Conservation (phyloP, 768 basidiomycete species). For the Suillus subalutaceus region DNA sequence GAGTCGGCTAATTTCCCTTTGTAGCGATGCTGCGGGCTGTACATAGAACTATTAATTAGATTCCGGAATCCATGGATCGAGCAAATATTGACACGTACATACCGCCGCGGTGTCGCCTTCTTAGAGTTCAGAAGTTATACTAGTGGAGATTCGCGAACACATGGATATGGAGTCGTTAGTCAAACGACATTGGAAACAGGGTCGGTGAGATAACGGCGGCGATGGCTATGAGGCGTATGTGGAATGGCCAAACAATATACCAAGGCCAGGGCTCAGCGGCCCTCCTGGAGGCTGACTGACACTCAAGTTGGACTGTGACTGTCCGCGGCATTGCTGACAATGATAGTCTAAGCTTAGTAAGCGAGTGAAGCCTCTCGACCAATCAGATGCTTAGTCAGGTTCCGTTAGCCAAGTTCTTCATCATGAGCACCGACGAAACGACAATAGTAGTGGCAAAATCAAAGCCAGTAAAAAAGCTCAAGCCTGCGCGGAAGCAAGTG, state of each 20-base stretch:
- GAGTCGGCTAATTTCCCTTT: not conserved
- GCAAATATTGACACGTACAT: not conserved
- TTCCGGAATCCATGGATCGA: not conserved
- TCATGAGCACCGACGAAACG: conserved; percentile 37
- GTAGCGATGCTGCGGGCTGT: not conserved
- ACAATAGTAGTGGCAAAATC: conserved; percentile 21
- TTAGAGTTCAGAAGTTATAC: conserved; percentile 5
- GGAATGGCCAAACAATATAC: not conserved
- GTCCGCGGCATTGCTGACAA: not conserved
- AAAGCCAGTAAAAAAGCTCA: conserved; percentile 63
- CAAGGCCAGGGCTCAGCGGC: not conserved
- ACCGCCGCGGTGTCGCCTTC: not conserved
- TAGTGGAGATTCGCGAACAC: not conserved
- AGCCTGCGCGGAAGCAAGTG: conserved; percentile 94
- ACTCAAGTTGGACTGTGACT: not conserved
- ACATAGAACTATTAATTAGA: not conserved
- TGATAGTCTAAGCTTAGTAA: not conserved
- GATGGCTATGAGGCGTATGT: not conserved
- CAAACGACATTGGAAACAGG: not conserved
- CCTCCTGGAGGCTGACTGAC: not conserved
- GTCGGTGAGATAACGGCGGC: not conserved
- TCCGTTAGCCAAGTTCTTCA: conserved; percentile 5
- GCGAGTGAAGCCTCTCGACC: not conserved
- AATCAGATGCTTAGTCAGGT: conserved; percentile 8
- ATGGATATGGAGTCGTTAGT: not conserved